Evolutionary conservation across 2,329 filamentous ascomycete genomes (phyloP).

Genomic region (Hymenoscyphus fructigenus): DNA sequence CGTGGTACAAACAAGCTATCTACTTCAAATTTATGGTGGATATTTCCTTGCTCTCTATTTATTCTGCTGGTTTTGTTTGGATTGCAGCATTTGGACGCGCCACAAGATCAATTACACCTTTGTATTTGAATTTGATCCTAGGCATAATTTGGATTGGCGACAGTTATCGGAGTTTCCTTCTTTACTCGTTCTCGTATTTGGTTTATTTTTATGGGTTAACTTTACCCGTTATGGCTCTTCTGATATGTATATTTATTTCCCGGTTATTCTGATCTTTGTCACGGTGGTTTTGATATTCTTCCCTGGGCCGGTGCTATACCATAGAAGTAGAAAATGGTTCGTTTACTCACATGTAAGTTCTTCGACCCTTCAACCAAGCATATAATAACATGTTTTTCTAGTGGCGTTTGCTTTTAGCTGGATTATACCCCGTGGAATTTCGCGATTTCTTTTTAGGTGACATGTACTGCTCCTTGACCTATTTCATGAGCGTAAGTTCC

Average conservation of each 20-base stretch:
- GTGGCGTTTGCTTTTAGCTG: slow-evolving; percentile 83
- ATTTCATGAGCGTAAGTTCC: slow-evolving; percentile 74
- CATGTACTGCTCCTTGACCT: slow-evolving; percentile 95
- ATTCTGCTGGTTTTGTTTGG: slow-evolving; percentile 79
- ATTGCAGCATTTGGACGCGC: slow-evolving; percentile 78
- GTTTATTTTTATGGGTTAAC: slow-evolving; percentile 85
- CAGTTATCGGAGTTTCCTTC: slow-evolving; percentile 84
- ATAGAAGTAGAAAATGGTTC: slow-evolving; percentile 80
- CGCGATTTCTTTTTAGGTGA: slow-evolving; percentile 96
- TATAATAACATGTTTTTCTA: slow-evolving; percentile 43
- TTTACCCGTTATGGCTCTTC: slow-evolving; percentile 69
- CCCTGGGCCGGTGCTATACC: slow-evolving; percentile 71
- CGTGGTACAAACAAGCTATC: slow-evolving; percentile 58
- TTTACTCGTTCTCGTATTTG: slow-evolving; percentile 75
- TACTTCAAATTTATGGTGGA: slow-evolving; percentile 88
- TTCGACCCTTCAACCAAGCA: not conserved
- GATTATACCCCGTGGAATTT: slow-evolving; percentile 91
- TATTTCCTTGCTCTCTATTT: slow-evolving; percentile 84
- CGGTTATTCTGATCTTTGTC: slow-evolving; percentile 73
- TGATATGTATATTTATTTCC: slow-evolving; percentile 79
- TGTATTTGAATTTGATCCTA: slow-evolving; percentile 92
- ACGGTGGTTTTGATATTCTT: slow-evolving; percentile 70
- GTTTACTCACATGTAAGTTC: slow-evolving; percentile 77
- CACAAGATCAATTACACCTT: slow-evolving; percentile 95
- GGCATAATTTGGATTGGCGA: slow-evolving; percentile 85